Base-by-base conservation (phyloP, 768 basidiomycete species). In the Suillus clintonianus region DNA sequence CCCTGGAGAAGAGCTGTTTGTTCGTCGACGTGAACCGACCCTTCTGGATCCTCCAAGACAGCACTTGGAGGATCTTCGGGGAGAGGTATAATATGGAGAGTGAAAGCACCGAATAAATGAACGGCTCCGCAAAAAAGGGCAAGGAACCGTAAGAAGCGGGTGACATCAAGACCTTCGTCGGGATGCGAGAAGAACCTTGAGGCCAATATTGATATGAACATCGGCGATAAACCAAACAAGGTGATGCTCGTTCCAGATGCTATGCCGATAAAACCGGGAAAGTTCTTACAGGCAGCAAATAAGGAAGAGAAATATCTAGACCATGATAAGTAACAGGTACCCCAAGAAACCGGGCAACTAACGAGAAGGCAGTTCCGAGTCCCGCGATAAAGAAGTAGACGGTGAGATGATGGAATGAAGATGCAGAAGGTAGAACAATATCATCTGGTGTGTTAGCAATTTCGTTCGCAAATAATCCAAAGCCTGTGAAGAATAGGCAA, bases 191-290 rank as follows among this genome's bases (percentile, higher is more conserved):
- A 93, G 71, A 80, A 86, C 17, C 62, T 77, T 5, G 89, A 85
- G 4, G 89, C 91, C 42, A 92, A 64, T 27, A 83, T 63, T 24
- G 91, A 89, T 8, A 93, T 81, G 67, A 91, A 85, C 24, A 93
- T 78, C 0, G 92, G 92, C 0, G 92, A 94, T 39, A 93, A 81
- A n/a, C 92, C 91, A 69, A 92, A 93, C 27, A 92, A 76, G 3
- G 90, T 85, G 81, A 87, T 87, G 70, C 83, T 88, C 11, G 79
- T 76, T 5, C 90, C 92, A 1, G 89, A 82, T 13, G 90, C 86
- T 30, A 87, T 74, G 22, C 90, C 90, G 51, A 85, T 83, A 66
- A 88, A 84, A 5, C 78, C 71, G 8, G 90, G 88, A 65, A 93
- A 93, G 48, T 78, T 80, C 75, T 86, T 87, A 4, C 90, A 88